Evolutionary conservation across 1,284 basidiomycete genomes (phyloP), one percentile per base, ranked within the genome.

Genomic region (Abortiporus biennis): DNA sequence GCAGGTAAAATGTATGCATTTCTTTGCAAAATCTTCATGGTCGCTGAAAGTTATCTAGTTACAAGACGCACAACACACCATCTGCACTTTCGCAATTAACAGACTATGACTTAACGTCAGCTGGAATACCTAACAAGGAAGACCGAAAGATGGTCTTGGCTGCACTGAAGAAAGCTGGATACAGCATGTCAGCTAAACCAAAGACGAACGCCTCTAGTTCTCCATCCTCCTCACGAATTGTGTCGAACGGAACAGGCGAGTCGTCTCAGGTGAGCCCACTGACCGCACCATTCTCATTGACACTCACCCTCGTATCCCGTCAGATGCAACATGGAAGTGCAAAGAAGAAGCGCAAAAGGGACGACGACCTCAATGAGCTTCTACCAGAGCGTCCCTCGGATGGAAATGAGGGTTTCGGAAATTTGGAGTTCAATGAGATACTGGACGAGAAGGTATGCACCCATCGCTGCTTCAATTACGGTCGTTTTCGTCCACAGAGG

Each of bases 1-100:
- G 80, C 90, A 32, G 74, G 76, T 35, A 90, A 89, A 70, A 75
- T 91, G 88, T 92, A 43, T 51, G 78, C 65, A n/a, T n/a, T n/a
- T n/a, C n/a, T n/a, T n/a, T n/a, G 48, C 22, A 21, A 34, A 16
- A 35, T 36, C 5, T 9, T 38, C 24, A 3, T 38, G n/a, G 6
- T 21, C 6, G 23, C n/a, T 37, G 15, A 37, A 21, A 19, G n/a
- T n/a, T n/a, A n/a, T n/a, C 27, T 20, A 92, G 89, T 50, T 92
- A 87, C 64, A 91, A 86, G 54, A 71, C 76, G 19, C 74, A 74
- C 56, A 82, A 81, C 51, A 87, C 85, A 0, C 73, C 76, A 2
- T 62, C 71, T 21, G 66, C 72, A 45, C 68, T 92, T 13, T 65
- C 67, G 0, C 64, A 67, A 43, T 63, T 92, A 19, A 78, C 74